Evolutionary conservation across 2,329 filamentous ascomycete genomes (phyloP), one percentile per base, ranked within the genome.

Genomic region (Peltaster fructicola): DNA sequence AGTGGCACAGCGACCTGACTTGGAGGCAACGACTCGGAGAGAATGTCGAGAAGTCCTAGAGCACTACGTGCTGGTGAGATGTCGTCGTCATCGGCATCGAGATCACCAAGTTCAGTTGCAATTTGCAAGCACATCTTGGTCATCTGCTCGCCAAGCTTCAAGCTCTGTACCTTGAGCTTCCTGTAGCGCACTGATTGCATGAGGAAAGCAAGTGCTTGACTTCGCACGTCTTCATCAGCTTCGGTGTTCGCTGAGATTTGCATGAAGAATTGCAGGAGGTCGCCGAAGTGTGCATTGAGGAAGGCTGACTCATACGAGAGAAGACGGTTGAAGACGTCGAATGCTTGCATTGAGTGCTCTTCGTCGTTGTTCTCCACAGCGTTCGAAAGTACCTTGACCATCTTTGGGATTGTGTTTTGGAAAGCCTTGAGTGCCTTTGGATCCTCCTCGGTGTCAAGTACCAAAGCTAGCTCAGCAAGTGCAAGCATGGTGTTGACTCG

Each of bases 311-410:
- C 85, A 50, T 81, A 92, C 35, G 77, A 78, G 26, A 98, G 68
- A 43, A 93, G 73, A 24, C 80, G 88, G 60, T 95, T 88, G 67
- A 95, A 92, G 38, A 92, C 82, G 50, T 95, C 88, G 41, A 95
- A 98, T 14, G 81, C 71, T 47, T 85, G 73, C 61, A 85, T 80
- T 40, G 78, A 73, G 48, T 77, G 75, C 47, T 92, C 84, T 41
- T 93, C 84, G 41, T 93, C 27, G 13, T 47, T 42, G 29, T 67
- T 65, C 41, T 81, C 68, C 30, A 95, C 77, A 14, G 78, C 70
- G 34, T 73, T 66, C 63, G 92, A 88, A 37, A 95, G 65, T 7
- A 93, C 80, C 35, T 72, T 68, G 31, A 95, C 85, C 75, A 95
- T 88, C 42, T 69, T 58, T 7, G 88, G 85, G 31, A 95, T 65